Conservation (phyloP, 2,329 filamentous ascomycete genomes). For the Curvularia sp. region DNA sequence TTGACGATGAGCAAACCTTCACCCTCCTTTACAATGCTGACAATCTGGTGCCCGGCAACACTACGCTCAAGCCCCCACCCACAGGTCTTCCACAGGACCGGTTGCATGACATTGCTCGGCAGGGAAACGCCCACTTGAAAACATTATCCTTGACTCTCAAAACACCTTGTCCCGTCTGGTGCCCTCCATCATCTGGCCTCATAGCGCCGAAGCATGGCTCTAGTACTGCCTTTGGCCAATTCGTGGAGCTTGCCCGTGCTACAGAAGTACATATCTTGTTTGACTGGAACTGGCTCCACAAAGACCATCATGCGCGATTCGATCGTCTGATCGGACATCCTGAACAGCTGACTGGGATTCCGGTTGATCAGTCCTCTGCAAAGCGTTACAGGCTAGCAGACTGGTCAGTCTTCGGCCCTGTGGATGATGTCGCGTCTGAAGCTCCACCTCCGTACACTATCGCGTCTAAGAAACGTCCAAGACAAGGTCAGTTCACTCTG, state of each 20-base stretch:
- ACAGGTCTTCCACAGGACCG: slow-evolving; percentile 7
- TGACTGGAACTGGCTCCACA: slow-evolving; percentile 29
- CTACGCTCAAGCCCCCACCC: slow-evolving; percentile 8
- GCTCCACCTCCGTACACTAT: slow-evolving; percentile 22
- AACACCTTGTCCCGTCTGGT: slow-evolving; percentile 21
- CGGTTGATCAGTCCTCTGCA: slow-evolving; percentile 7
- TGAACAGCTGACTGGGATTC: slow-evolving; percentile 18
- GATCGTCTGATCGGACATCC: slow-evolving; percentile 17
- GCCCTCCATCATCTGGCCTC: neutral
- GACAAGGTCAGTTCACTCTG: slow-evolving; percentile 17
- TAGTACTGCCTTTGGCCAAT: slow-evolving; percentile 12
- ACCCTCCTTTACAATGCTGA: slow-evolving; percentile 29
- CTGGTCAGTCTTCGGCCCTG: slow-evolving; percentile 15
- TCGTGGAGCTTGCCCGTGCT: slow-evolving; percentile 23
- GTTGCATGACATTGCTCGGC: slow-evolving; percentile 19
- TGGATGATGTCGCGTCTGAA: slow-evolving; percentile 10
- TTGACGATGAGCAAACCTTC: slow-evolving; percentile 20
- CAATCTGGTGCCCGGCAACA: slow-evolving; percentile 22
- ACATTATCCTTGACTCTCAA: slow-evolving; percentile 14
- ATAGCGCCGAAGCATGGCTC: slow-evolving; percentile 13
- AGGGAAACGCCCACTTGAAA: slow-evolving; percentile 21
- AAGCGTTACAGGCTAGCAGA: slow-evolving; percentile 12
- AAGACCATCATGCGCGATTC: slow-evolving; percentile 14
- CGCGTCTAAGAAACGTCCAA: slow-evolving; percentile 18
- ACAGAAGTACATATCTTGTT: slow-evolving; percentile 22